Percentiles rank a stretch among this genome's conserved stretches.
Evolutionary conservation across 768 basidiomycete species (phyloP).

Genomic region (Termitomyces sp.): DNA sequence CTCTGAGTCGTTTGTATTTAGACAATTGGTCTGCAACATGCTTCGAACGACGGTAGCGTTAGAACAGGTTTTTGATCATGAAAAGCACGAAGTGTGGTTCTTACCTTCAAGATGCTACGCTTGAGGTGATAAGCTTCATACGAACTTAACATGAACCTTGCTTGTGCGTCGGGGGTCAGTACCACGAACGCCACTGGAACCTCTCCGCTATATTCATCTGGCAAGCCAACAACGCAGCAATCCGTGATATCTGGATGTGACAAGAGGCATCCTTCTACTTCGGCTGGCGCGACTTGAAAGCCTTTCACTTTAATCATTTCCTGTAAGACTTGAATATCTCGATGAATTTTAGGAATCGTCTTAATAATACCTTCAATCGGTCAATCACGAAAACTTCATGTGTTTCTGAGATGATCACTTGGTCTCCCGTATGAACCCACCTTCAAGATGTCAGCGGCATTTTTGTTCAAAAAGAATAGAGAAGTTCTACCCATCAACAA

Average conservation of each 20-base stretch:
- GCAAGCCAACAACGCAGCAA: constrained; percentile 55
- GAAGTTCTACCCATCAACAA: constrained; percentile 45
- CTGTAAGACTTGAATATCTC: constrained; percentile 20
- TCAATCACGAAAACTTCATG: constrained; percentile 53
- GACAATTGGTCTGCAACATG: constrained; percentile 42
- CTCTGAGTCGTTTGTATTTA: constrained; percentile 44
- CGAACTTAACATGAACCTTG: constrained; percentile 21
- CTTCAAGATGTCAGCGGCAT: constrained; percentile 18
- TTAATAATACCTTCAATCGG: constrained; percentile 45
- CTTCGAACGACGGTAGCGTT: constrained; percentile 18
- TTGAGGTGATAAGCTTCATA: constrained; percentile 25
- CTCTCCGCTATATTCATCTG: constrained; percentile 59
- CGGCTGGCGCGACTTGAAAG: constrained; percentile 49
- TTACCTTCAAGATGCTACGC: constrained; percentile 37
- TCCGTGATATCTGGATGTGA: constrained; percentile 51
- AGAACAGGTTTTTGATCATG: not conserved
- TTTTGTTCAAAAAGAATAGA: not conserved
- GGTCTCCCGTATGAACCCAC: constrained; percentile 63
- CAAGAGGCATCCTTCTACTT: constrained; percentile 47
- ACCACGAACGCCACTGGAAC: constrained; percentile 60
- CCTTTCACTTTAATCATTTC: constrained; percentile 66
- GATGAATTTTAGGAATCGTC: not conserved
- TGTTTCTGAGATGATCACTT: constrained; percentile 43
- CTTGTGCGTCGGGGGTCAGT: constrained; percentile 31
- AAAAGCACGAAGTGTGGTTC: not conserved